Evolutionary conservation across 164 flowering plant genomes (phyloP).

Genomic region (Cinnamomum micranthum): DNA sequence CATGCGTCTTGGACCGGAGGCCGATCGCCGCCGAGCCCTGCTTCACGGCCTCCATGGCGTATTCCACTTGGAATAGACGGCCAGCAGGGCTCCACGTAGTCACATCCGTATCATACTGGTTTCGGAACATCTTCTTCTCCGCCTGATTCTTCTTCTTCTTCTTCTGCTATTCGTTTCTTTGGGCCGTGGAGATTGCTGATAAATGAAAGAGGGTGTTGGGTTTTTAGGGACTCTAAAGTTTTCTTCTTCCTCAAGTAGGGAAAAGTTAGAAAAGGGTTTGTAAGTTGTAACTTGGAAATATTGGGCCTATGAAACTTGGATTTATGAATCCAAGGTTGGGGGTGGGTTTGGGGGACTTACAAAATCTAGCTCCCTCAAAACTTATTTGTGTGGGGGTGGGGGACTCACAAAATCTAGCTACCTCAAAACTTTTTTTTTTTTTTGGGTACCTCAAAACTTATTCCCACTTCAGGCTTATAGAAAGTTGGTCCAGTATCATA

Average conservation of each 20-base stretch:
- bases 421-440: too few species aligned
- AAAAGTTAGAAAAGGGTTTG: background rate
- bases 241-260: background rate
- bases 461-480: too few species aligned
- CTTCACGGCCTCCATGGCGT: slow-evolving; percentile 99
- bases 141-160: background rate
- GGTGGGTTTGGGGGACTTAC: too few species aligned
- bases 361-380: too few species aligned
- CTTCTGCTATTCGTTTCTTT: background rate
- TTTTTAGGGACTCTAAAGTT: background rate
- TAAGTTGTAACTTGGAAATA: too few species aligned
- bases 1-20: slow-evolving; percentile 88
- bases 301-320: too few species aligned
- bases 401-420: too few species aligned
- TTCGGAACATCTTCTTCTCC: slow-evolving; percentile 52
- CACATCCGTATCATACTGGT: slow-evolving; percentile 88
- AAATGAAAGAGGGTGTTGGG: background rate
- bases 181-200: too few species aligned
- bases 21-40: slow-evolving; percentile 98
- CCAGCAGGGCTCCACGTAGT: slow-evolving; percentile 96
- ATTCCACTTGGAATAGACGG: slow-evolving; percentile 90
- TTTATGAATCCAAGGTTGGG: too few species aligned
- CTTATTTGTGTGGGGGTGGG: too few species aligned
- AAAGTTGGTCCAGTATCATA: too few species aligned
- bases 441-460: too few species aligned